A percentile compares a stretch with the other conserved stretches of the same genome.
phyloP scores from a whole-genome alignment of 805 yeast species.

The Aciculoconidium aculeatum region DNA sequence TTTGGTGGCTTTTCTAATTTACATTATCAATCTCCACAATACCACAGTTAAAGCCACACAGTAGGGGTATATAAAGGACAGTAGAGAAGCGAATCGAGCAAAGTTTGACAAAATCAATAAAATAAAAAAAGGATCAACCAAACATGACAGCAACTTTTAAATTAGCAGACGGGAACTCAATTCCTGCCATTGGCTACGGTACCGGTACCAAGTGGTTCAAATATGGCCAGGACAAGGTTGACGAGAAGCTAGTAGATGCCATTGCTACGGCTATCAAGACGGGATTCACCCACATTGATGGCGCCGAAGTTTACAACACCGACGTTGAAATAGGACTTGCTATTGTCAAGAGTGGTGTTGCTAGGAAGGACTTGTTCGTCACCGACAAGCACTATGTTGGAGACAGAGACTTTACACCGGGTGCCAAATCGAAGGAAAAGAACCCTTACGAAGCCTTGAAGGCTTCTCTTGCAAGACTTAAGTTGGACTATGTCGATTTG shows the following conservation, averaged over 20 bases:
- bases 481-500: constrained; percentile 46
- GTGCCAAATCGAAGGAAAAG: constrained; percentile 2
- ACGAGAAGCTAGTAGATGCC: constrained; percentile 36
- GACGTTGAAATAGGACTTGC: constrained; percentile 53
- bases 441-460: constrained; percentile 39
- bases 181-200: constrained; percentile 44
- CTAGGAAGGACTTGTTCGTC: constrained; percentile 44
- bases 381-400: constrained; percentile 51
- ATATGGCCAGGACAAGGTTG: constrained; percentile 17
- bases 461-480: constrained; percentile 31
- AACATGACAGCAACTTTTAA: constrained; percentile 23
- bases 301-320: constrained; percentile 60
- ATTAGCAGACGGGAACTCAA: constrained; percentile 26
- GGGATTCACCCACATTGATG: constrained; percentile 58
- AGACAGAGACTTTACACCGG: constrained; percentile 7
- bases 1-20: no score
- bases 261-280: constrained; percentile 40
- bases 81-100: no score
- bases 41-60: no score
- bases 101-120: no score
- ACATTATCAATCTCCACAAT: no score
- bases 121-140: no score
- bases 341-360: constrained; percentile 31
- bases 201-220: constrained; percentile 43
- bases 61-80: no score